Base-by-base conservation (phyloP, 805 yeast genomes). In the Sugiyamaella qingdaonensis region DNA sequence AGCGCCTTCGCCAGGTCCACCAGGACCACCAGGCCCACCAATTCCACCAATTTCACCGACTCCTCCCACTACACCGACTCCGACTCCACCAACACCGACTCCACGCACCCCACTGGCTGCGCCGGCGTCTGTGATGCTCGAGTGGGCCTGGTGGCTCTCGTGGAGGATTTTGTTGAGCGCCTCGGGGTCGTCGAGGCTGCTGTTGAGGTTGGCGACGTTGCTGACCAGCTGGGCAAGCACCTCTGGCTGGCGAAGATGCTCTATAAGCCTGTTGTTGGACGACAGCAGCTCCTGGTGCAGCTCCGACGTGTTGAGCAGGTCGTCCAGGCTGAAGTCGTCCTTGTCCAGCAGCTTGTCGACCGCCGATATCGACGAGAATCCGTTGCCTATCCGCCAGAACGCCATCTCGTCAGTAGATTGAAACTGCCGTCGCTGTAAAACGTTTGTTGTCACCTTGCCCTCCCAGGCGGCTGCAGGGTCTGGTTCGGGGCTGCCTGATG, bases 191-290 rank as follows among this genome's bases (percentile, higher is more conserved):
- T 34, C 37, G n/a, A 34, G 16, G 16, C 16, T 34, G 37, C 16
- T 32, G 42, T 49, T 49, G 21, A 49, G 31, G 33, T 56, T 56
- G 18, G 57, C 58, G 32, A 62, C 42, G 33, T 47, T 35, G 10
- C 48, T 19, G 31, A 92, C 81, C 54, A 92, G 76, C 53, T 81
- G 80, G 49, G 75, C 77, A 55, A 92, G 68, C 13, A 88, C 81
- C 50, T 83, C 86, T 13, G 94, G 90, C 64, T 87, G 88, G 57
- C 92, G 78, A 52, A 94, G 73, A 62, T 84, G 84, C 62, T 89
- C 94, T 37, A 91, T 75, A 48, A 94, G 76, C 64, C 86, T 85
- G 44, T 84, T 77, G 66, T 86, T 86, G 16, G 89, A 83, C 19
- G 85, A 80, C 57, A 85, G 71, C 35, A 88, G 72, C 65, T 88